Conservation (phyloP, 805 yeast species). For the Saturnispora ahearnii region DNA sequence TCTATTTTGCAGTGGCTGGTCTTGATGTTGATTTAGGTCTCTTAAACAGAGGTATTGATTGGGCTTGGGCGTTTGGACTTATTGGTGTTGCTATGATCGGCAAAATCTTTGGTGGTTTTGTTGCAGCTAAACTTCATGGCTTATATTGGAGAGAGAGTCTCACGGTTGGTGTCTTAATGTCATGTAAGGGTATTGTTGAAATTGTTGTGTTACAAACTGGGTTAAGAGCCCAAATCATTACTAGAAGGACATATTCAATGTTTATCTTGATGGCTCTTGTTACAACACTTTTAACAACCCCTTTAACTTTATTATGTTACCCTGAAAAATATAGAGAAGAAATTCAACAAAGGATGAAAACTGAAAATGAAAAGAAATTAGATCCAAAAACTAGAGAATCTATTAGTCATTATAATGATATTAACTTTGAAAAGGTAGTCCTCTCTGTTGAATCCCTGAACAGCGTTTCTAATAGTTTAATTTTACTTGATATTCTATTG, state of each 20-base stretch:
- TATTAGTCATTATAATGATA: background rate
- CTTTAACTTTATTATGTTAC: constrained; percentile 52
- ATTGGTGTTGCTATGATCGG: constrained; percentile 60
- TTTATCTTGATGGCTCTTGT: constrained; percentile 76
- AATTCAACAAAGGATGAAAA: constrained; percentile 27
- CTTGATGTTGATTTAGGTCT: constrained; percentile 59
- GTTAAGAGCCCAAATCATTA: constrained; percentile 58
- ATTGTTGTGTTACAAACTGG: constrained; percentile 73
- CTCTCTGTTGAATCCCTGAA: constrained; percentile 23
- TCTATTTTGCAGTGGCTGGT: constrained; percentile 76
- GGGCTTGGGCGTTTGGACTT: constrained; percentile 70
- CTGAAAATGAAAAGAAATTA: constrained; percentile 12
- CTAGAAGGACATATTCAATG: constrained; percentile 63
- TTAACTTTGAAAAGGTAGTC: constrained; percentile 19
- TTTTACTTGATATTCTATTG: constrained; percentile 23
- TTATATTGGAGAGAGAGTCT: constrained; percentile 65
- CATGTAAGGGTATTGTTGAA: constrained; percentile 84
- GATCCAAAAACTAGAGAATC: constrained; percentile 9
- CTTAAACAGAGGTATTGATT: constrained; percentile 55
- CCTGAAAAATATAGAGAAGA: constrained; percentile 54
- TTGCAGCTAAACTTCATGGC: constrained; percentile 55
- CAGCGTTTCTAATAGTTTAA: constrained; percentile 24
- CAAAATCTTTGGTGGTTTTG: constrained; percentile 57
- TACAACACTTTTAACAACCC: constrained; percentile 73
- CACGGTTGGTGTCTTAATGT: constrained; percentile 74